Evolutionary conservation across 208 protist genomes (phyloP).

Genomic region (Balamuthia mandrillaris): DNA sequence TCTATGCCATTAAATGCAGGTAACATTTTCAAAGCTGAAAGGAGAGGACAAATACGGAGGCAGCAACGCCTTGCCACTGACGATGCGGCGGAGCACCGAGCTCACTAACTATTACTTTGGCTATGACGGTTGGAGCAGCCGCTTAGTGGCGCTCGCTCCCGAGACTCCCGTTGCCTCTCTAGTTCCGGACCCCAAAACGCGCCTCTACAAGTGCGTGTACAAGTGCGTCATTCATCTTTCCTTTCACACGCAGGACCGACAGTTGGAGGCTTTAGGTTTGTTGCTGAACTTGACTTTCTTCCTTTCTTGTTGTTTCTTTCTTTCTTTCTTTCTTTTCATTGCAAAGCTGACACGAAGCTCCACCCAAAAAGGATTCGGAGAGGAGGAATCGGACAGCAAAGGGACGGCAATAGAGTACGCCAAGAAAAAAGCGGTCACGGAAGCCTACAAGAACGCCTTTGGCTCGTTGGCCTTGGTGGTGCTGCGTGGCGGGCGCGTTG

Average conservation of each 20-base stretch:
- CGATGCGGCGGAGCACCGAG: conserved; percentile 10
- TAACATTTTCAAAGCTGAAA: neutral
- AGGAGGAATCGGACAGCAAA: no score
- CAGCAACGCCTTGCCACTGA: no score
- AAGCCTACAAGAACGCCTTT: conserved; percentile 34
- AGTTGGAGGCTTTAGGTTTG: neutral
- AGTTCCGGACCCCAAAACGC: neutral
- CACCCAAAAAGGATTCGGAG: neutral
- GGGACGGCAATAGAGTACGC: conserved; percentile 16
- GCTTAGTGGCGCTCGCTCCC: neutral
- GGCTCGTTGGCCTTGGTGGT: conserved; percentile 12
- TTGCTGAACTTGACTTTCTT: neutral
- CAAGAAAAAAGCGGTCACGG: conserved; percentile 26
- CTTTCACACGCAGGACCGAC: conserved; percentile 1
- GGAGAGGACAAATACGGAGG: neutral
- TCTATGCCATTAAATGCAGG: no score
- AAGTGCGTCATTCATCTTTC: conserved; percentile 2
- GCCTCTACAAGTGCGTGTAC: conserved; percentile 19
- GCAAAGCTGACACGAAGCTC: no score
- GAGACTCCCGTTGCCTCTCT: neutral
- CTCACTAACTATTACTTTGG: conserved; percentile 22
- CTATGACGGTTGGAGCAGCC: neutral
- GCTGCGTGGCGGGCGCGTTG: neutral
- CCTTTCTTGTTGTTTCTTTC: neutral
- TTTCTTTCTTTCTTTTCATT: no score